Base-by-base conservation (phyloP, 2,329 filamentous ascomycete genomes). In the Atkinsonella hypoxylon region DNA sequence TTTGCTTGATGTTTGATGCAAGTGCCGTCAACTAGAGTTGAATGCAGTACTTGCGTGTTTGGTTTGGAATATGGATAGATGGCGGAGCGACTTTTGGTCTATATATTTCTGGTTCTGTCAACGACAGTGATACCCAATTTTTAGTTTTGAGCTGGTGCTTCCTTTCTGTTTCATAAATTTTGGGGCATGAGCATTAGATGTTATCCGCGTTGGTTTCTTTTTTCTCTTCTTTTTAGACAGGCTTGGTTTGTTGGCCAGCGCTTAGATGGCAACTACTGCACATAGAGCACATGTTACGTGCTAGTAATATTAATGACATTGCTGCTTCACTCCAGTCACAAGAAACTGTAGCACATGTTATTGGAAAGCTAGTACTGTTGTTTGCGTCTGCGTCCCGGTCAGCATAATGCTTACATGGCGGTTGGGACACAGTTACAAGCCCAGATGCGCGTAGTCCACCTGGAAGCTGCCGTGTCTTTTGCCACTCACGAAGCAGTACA, bases 161-260 rank as follows among this genome's bases (percentile, higher is more conserved):
- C 20, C 13, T 41, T 15, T 2, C 18, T 22, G 17, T 11, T 18
- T 18, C 18, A 41, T 17, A 18, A n/a, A 18, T 7, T 17, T 44
- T 40, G 9, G 20, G 22, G 39, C 47, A 49, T 45, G 31, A 44
- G 47, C 13, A 44, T 34, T 44, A 49, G 40, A 49, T 44, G 26
- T 17, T 13, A 38, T 13, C 20, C n/a, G 12, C 22, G 42, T 45
- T 45, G 42, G 42, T 15, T 31, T 10, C 30, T 30, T n/a, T 36
- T 15, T 15, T 26, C 7, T 26, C 7, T 7, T 5, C 8, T 5
- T 26, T 26, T 8, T 26, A 26, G 18, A 26, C 20, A 43, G 4
- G 8, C 20, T 8, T 26, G 7, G 17, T 4, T 30, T 43, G 11
- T 7, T 22, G 20, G 7, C 41, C 17, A 7, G 12, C 3, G 11